These are phyloP conservation scores for Talaromyces proteolyticus DNA, from an alignment of 495 filamentous ascomycete species.

Conservation along the genomic window DNA sequence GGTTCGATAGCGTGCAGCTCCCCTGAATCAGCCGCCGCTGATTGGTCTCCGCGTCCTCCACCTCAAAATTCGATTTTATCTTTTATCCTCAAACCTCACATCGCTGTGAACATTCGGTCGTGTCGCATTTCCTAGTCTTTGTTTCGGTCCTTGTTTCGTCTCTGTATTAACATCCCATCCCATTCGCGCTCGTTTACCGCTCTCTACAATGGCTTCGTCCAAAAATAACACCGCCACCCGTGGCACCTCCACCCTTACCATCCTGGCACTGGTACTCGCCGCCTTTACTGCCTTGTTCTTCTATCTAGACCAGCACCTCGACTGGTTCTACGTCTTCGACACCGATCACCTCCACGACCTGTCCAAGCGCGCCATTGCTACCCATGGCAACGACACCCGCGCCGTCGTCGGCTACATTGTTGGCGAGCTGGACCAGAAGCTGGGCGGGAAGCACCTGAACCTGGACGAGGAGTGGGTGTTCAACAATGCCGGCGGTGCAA, in stretches of 20 bases:
- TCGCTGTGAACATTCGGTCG: too few relatives aligned
- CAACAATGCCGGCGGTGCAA: slow-evolving; percentile 74
- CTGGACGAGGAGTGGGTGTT: slow-evolving; percentile 43
- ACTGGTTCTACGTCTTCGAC: slow-evolving; percentile 73
- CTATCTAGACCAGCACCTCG: slow-evolving; percentile 61
- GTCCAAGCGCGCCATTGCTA: slow-evolving; percentile 54
- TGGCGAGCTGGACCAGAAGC: slow-evolving; percentile 30
- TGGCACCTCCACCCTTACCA: slow-evolving; percentile 30
- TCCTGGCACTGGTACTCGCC: slow-evolving; percentile 55
- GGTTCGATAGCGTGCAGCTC: too few relatives aligned
- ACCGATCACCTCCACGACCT: slow-evolving; percentile 62
- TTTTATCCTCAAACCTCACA: too few relatives aligned
- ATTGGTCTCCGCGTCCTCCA: too few relatives aligned
- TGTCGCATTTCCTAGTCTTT: background rate
- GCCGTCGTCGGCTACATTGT: slow-evolving; percentile 62
- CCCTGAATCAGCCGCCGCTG: too few relatives aligned
- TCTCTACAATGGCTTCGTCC: background rate
- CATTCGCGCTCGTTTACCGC: background rate
- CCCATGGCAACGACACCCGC: slow-evolving; percentile 66
- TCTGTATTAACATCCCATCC: too few relatives aligned
- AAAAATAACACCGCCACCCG: background rate
- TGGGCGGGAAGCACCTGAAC: slow-evolving; percentile 33
- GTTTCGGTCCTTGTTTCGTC: background rate
- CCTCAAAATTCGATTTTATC: too few relatives aligned
- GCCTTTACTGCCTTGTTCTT: slow-evolving; percentile 53